These are phyloP conservation scores for Rhododendron henanense DNA, from an alignment of 148 eudicot genomes.

Conservation along the genomic window DNA sequence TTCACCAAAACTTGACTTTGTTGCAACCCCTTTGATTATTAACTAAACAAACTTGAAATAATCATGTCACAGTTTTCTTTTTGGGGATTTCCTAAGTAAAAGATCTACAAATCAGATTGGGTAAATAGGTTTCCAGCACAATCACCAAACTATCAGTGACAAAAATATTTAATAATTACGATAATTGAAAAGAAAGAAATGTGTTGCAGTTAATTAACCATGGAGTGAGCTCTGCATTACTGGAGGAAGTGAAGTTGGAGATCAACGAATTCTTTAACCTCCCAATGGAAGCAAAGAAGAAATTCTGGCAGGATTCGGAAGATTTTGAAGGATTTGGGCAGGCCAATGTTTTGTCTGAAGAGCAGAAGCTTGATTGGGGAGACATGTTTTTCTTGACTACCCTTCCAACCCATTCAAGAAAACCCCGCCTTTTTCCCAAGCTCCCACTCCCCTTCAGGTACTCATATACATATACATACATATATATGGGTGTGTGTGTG, in stretches of 20 bases:
- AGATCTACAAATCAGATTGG: no score
- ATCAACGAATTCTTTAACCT: conserved; percentile 9
- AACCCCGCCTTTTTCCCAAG: conserved; percentile 3
- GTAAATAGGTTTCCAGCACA: no score
- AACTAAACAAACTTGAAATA: no score
- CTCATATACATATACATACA: not conserved
- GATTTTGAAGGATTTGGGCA: conserved; percentile 34
- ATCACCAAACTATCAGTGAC: no score
- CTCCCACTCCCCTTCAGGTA: not conserved
- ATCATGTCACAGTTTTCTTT: no score
- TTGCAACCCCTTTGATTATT: no score
- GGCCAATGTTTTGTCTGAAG: conserved; percentile 28
- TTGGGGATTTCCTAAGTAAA: no score
- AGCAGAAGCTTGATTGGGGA: conserved; percentile 39
- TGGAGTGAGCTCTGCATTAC: conserved; percentile 21
- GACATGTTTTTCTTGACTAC: conserved; percentile 25
- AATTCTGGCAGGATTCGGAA: conserved; percentile 19
- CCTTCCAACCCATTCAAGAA: conserved; percentile 19
- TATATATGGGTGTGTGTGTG: not conserved
- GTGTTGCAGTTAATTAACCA: conserved; percentile 25
- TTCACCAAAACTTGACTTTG: no score
- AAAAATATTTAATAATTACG: not conserved
- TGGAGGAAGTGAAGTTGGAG: conserved; percentile 24
- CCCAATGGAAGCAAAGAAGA: conserved; percentile 30
- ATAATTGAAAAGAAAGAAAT: not conserved